Percentiles rank a stretch among this genome's conserved stretches.
Evolutionary conservation across 2,329 filamentous ascomycete species (phyloP).

Genomic region (Fulvia fulva): DNA sequence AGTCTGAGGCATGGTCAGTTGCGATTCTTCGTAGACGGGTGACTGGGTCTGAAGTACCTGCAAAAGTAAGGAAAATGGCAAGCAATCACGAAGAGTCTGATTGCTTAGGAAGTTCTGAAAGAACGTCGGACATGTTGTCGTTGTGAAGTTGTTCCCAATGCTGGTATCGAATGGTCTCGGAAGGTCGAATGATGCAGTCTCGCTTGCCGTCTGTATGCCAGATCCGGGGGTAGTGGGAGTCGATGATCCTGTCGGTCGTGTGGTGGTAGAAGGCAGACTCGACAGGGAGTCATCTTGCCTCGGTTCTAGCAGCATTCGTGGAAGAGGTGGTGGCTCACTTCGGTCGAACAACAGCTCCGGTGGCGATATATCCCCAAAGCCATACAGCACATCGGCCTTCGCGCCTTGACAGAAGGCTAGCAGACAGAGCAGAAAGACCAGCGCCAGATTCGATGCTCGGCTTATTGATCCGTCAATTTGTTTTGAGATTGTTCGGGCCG

Average conservation of each 20-base stretch:
- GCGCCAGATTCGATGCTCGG: background rate
- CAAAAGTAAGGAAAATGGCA: conserved; percentile 79
- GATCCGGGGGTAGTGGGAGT: conserved; percentile 15
- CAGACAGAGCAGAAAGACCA: conserved; percentile 18
- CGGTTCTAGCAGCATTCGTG: conserved; percentile 22
- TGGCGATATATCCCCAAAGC: conserved; percentile 12
- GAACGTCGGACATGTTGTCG: conserved; percentile 58
- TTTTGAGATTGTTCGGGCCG: conserved; percentile 11
- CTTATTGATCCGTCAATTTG: background rate
- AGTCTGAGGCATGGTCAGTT: conserved; percentile 50
- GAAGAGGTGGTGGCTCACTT: conserved; percentile 23
- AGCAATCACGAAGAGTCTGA: conserved; percentile 66
- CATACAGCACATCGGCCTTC: conserved; percentile 17
- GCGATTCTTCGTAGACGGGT: background rate
- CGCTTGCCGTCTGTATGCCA: conserved; percentile 18
- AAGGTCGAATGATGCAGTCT: conserved; percentile 24
- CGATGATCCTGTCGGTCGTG: conserved; percentile 14
- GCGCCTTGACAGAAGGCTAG: conserved; percentile 22
- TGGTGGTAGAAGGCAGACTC: conserved; percentile 10
- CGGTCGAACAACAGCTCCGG: conserved; percentile 28
- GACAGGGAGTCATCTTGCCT: conserved; percentile 21
- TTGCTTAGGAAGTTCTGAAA: conserved; percentile 65
- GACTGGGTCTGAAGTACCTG: conserved; percentile 53
- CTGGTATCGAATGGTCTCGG: conserved; percentile 47
- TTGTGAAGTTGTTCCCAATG: conserved; percentile 51